These are phyloP conservation scores for Neurospora sp. DNA, from an alignment of 495 filamentous ascomycete species.

Conservation along the genomic window DNA sequence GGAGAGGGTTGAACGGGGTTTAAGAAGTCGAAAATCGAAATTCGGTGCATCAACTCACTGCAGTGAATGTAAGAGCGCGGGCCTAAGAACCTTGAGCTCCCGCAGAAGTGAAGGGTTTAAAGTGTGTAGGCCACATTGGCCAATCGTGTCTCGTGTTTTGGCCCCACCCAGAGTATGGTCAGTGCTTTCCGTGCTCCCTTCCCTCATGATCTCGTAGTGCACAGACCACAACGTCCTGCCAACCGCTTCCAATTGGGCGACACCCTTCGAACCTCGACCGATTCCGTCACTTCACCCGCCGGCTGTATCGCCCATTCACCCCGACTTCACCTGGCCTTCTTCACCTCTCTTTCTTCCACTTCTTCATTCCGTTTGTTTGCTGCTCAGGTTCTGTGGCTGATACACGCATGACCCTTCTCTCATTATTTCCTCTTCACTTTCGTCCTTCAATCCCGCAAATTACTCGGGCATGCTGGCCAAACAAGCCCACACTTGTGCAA, in stretches of 20 bases:
- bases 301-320: neutral
- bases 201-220: neutral
- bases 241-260: neutral
- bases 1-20: neutral
- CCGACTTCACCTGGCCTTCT: neutral
- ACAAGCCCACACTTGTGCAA: neutral
- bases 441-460: neutral
- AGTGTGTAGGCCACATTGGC: neutral
- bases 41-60: neutral
- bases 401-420: neutral
- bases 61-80: neutral
- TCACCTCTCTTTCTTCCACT: neutral
- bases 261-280: neutral
- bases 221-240: neutral
- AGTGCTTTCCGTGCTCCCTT: neutral
- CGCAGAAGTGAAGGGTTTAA: neutral
- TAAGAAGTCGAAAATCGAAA: neutral
- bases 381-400: neutral
- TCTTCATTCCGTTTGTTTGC: neutral
- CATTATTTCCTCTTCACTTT: neutral
- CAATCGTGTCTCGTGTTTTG: neutral
- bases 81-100: neutral
- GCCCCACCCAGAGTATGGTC: neutral
- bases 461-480: neutral
- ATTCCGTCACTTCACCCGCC: neutral